phyloP scores from a whole-genome alignment of 2,329 filamentous ascomycete species.

The Paraconiothyrium sp. region DNA sequence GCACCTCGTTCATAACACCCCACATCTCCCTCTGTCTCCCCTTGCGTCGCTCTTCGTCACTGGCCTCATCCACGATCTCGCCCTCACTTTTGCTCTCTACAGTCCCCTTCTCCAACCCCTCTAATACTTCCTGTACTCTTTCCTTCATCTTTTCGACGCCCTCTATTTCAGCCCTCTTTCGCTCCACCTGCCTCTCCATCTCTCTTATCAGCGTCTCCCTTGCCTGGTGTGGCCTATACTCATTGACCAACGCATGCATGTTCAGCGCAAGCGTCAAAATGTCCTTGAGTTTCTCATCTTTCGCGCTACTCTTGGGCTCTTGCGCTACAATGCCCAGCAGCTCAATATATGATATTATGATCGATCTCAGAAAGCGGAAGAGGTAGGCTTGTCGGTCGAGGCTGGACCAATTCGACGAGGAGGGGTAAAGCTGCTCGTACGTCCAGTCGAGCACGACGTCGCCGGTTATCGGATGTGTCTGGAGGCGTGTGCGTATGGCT shows the following conservation, averaged over 20 bases:
- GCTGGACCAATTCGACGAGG: slow-evolving; percentile 54
- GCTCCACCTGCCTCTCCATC: slow-evolving; percentile 85
- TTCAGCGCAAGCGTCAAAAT: slow-evolving; percentile 87
- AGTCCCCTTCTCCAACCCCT: slow-evolving; percentile 64
- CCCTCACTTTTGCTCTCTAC: slow-evolving; percentile 20
- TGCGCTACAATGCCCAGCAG: slow-evolving; percentile 74
- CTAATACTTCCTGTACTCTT: slow-evolving; percentile 77
- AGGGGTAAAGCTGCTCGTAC: slow-evolving; percentile 75
- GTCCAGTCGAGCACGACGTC: slow-evolving; percentile 72
- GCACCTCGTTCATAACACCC: slow-evolving; percentile 47
- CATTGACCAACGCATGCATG: slow-evolving; percentile 91
- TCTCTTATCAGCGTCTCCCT: slow-evolving; percentile 85
- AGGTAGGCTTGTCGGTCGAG: slow-evolving; percentile 68
- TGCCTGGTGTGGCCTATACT: slow-evolving; percentile 93
- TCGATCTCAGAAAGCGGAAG: slow-evolving; percentile 81
- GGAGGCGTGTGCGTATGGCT: slow-evolving; percentile 39
- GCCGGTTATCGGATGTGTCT: slow-evolving; percentile 36
- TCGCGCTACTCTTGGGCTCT: slow-evolving; percentile 62
- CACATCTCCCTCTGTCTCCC: slow-evolving; percentile 48
- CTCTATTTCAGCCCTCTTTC: slow-evolving; percentile 76
- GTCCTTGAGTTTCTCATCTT: slow-evolving; percentile 77
- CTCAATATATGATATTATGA: slow-evolving; percentile 89
- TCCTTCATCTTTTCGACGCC: slow-evolving; percentile 73
- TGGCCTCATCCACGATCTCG: slow-evolving; percentile 29
- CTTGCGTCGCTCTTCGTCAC: slow-evolving; percentile 27